A percentile compares a stretch with the other conserved stretches of the same genome.
These are phyloP conservation scores for Lachnellula willkommii DNA, from an alignment of 2,329 filamentous ascomycete species.

Conservation along the genomic window DNA sequence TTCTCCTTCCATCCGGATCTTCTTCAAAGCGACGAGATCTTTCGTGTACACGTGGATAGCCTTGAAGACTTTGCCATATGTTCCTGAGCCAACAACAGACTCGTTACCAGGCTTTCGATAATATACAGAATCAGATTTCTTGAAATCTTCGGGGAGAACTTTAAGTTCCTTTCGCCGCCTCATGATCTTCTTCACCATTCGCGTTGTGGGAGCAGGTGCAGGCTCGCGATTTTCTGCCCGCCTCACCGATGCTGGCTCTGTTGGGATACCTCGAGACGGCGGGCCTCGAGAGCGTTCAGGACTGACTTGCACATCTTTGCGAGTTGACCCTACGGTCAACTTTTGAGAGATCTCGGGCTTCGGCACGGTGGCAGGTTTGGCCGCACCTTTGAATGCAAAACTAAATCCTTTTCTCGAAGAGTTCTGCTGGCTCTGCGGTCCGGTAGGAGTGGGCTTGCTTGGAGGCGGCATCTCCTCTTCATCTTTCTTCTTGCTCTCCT, in stretches of 20 bases:
- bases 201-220: conserved; percentile 38
- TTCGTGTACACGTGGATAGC: conserved; percentile 89
- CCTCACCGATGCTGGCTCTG: conserved; percentile 49
- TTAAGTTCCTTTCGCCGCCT: conserved; percentile 59
- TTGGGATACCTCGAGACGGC: conserved; percentile 40
- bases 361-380: conserved; percentile 52
- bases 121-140: conserved; percentile 81
- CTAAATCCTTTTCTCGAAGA: conserved; percentile 65
- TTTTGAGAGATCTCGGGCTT: conserved; percentile 63
- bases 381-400: conserved; percentile 81
- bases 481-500: conserved; percentile 42
- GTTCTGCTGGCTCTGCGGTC: conserved; percentile 34
- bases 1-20: conserved; percentile 91
- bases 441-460: conserved; percentile 43
- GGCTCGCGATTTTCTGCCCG: conserved; percentile 27
- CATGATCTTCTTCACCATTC: conserved; percentile 60
- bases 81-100: conserved; percentile 91
- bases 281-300: conserved; percentile 41
- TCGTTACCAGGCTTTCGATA: conserved; percentile 96
- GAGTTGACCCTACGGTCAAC: conserved; percentile 49
- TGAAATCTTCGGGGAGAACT: conserved; percentile 70
- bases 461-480: conserved; percentile 51
- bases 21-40: conserved; percentile 76
- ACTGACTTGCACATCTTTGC: conserved; percentile 21
- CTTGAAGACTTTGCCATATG: conserved; percentile 94